A percentile compares a stretch with the other conserved stretches of the same genome.
Evolutionary conservation across 169 alveolate species (phyloP).

Genomic region (Eimeria praecox): DNA sequence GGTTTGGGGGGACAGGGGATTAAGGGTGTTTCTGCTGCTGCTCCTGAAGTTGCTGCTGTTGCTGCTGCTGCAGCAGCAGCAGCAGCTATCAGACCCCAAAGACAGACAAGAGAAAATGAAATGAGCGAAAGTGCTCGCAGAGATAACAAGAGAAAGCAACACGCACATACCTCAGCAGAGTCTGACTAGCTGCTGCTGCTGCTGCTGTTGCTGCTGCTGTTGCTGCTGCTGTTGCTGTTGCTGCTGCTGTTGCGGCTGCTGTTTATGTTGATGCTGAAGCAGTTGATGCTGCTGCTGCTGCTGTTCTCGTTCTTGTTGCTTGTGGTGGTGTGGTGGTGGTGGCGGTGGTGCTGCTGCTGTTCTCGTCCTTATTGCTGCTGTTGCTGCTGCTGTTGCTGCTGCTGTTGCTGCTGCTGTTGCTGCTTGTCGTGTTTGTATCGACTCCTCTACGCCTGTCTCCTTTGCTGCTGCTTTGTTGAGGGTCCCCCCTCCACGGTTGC

Average conservation of each 20-base stretch:
- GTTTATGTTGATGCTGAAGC: background rate
- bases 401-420: background rate
- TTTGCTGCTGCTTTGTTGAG: background rate
- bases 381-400: background rate
- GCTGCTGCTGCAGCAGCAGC: slow-evolving; percentile 17
- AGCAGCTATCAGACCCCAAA: background rate
- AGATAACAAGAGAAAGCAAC: background rate
- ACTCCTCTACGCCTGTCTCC: background rate
- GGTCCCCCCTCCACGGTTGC: background rate
- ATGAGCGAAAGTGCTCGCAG: background rate
- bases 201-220: background rate
- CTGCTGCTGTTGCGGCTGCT: background rate
- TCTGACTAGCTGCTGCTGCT: background rate
- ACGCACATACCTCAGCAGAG: background rate
- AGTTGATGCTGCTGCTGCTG: background rate
- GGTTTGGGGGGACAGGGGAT: background rate
- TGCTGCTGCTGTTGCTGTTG: background rate
- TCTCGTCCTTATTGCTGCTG: background rate
- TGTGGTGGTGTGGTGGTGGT: background rate
- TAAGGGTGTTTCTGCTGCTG: background rate
- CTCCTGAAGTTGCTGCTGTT: background rate
- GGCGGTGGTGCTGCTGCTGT: background rate
- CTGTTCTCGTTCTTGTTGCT: background rate
- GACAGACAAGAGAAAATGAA: background rate
- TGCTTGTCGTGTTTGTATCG: background rate